Evolutionary conservation across 2,329 filamentous ascomycete genomes (phyloP).

Genomic region (Cercospora sp.): DNA sequence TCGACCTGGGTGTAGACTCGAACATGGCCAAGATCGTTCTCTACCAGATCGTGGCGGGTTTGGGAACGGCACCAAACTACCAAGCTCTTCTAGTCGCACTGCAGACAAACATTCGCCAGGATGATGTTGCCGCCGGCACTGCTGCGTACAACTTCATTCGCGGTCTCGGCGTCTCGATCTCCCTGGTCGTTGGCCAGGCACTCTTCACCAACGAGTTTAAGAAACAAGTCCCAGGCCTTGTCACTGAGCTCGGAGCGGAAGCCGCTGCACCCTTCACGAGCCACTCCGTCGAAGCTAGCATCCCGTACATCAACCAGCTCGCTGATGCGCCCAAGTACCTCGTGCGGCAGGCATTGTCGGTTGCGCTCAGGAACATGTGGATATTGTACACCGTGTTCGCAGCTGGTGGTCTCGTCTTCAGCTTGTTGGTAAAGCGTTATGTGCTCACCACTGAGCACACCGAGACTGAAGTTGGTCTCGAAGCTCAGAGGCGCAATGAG

Average conservation of each 20-base stretch:
- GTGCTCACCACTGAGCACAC: background rate
- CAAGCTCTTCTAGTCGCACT: background rate
- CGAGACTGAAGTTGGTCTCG: background rate
- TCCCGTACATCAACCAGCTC: background rate
- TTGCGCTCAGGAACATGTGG: background rate
- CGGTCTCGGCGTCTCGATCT: background rate
- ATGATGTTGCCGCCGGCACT: background rate
- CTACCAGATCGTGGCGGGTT: background rate
- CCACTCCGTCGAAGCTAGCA: background rate
- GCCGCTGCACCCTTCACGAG: background rate
- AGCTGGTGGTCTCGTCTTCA: background rate
- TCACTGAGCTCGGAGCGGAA: background rate
- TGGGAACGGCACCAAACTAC: background rate
- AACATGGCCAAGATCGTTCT: background rate
- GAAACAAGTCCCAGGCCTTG: background rate
- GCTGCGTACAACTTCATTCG: background rate
- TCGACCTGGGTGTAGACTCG: background rate
- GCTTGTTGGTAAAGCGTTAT: slow-evolving; percentile 1
- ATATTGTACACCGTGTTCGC: background rate
- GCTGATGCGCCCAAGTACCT: background rate
- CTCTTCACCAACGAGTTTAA: background rate
- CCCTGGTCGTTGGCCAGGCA: background rate
- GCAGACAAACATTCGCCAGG: background rate
- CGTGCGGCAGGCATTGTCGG: background rate
- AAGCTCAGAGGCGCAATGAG: background rate